phyloP scores from a whole-genome alignment of 1,139 yeast species.

The Blastobotrys proliferans region DNA sequence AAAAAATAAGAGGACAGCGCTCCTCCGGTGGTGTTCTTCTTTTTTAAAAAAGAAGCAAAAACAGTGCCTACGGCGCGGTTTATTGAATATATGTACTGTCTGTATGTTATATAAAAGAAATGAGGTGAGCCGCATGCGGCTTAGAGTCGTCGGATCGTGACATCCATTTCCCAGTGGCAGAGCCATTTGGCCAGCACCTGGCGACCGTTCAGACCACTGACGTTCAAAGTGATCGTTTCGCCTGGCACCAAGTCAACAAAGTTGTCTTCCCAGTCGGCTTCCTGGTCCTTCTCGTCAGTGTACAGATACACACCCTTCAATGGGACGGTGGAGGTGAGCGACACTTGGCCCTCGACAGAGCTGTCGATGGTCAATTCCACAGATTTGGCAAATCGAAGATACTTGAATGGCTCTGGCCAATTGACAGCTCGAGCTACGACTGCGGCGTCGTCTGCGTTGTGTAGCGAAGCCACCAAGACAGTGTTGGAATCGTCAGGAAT shows the following conservation, averaged over 20 bases:
- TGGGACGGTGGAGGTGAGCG: slow-evolving; percentile 14
- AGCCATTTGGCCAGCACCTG: slow-evolving; percentile 19
- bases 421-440: slow-evolving; percentile 17
- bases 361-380: slow-evolving; percentile 13
- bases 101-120: too few relatives aligned
- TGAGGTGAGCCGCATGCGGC: neutral
- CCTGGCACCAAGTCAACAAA: slow-evolving; percentile 22
- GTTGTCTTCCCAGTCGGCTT: slow-evolving; percentile 23
- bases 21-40: too few relatives aligned
- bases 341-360: slow-evolving; percentile 5
- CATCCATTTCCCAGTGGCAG: slow-evolving; percentile 21
- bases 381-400: slow-evolving; percentile 14
- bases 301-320: slow-evolving; percentile 21
- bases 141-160: too few relatives aligned
- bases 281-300: slow-evolving; percentile 16
- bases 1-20: too few relatives aligned
- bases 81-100: too few relatives aligned
- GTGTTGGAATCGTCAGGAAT: slow-evolving; percentile 15
- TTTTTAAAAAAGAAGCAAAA: too few relatives aligned
- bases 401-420: slow-evolving; percentile 26
- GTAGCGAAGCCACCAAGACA: slow-evolving; percentile 16
- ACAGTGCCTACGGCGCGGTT: too few relatives aligned
- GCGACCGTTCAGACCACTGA: slow-evolving; percentile 16
- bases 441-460: slow-evolving; percentile 2
- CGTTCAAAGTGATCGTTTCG: slow-evolving; percentile 15